Percentiles rank a stretch among this genome's conserved stretches.
phyloP scores from a whole-genome alignment of 208 protist species.

The Phytomonas francai region DNA sequence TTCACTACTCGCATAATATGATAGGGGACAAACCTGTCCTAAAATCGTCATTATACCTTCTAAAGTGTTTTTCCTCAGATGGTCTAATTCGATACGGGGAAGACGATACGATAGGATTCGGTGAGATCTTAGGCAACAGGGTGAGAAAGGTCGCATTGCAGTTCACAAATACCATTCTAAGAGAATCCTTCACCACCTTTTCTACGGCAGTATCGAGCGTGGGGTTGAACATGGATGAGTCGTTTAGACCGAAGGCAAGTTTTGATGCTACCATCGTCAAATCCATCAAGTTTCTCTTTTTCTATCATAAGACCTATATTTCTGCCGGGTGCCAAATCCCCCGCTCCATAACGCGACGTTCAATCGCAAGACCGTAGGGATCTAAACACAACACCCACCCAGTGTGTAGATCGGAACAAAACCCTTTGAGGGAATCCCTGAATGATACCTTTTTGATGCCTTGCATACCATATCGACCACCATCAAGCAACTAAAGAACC shows the following conservation, averaged over 20 bases:
- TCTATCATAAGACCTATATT: slow-evolving; percentile 88
- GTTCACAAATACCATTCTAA: slow-evolving; percentile 53
- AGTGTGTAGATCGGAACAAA: slow-evolving; percentile 25
- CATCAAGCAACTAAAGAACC: slow-evolving; percentile 13
- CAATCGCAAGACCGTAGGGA: slow-evolving; percentile 36
- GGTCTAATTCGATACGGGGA: slow-evolving; percentile 50
- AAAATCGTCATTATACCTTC: slow-evolving; percentile 70
- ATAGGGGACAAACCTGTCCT: slow-evolving; percentile 26
- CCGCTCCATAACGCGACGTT: slow-evolving; percentile 57
- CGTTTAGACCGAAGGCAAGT: neutral
- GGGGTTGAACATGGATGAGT: neutral
- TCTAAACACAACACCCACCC: slow-evolving; percentile 67
- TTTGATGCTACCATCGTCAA: slow-evolving; percentile 27
- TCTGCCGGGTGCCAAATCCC: slow-evolving; percentile 57
- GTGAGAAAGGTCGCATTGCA: slow-evolving; percentile 61
- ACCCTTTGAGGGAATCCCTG: slow-evolving; percentile 3
- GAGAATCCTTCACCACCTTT: neutral
- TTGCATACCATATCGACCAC: neutral
- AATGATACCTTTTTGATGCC: neutral
- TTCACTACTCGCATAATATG: slow-evolving; percentile 51
- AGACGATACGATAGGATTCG: slow-evolving; percentile 27
- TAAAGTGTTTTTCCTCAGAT: slow-evolving; percentile 56
- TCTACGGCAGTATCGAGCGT: neutral
- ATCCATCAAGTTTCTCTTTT: slow-evolving; percentile 75
- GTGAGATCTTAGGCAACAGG: slow-evolving; percentile 30